Evolutionary conservation across 768 basidiomycete species (phyloP), one percentile per base, ranked within the genome.

Genomic region (Glaciozyma martinii): DNA sequence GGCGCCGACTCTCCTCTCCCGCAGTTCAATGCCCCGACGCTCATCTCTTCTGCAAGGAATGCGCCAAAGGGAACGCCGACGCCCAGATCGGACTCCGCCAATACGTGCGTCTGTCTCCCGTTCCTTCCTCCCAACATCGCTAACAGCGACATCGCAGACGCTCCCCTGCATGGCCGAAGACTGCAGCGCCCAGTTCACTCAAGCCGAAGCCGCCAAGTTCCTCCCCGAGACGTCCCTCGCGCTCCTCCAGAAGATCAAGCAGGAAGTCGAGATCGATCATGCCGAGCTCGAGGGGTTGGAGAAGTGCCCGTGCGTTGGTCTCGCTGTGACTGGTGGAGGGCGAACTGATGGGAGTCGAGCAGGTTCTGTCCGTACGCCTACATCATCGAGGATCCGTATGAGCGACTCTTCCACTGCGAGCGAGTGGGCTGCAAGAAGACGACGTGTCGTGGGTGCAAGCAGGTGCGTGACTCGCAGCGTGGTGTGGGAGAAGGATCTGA

Each of bases 1-100:
- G 18, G 30, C n/a, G 42, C 40, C 5, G 3, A 25, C 0, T 13
- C 33, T 49, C 21, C 7, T 25, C 7, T 44, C 44, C 19, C 47
- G 3, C 56, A 65, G 66, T 65, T n/a, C 55, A 57, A 23, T 73
- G 72, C 57, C 10, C 23, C 18, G 67, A 68, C 3, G 71, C 66
- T 15, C 64, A 67, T 40, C 63, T 63, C 8, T 73, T 73, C 59
- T 73, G 73, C 54, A 54, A 30, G n/a, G 73, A 72, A 32, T 72
- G 73, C 50, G 62, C 61, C 3, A 59, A 49, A 27, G 55, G 54
- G 50, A 66, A 69, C 59, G 65, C 61, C 19, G 66, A 69, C 58
- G 42, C 29, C 1, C 61, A 62, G 30, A 65, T 73, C 29, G 73
- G 73, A 1, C 57, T 66, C 43, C 65, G 68, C 9, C 61, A 69